Evolutionary conservation across 768 basidiomycete genomes (phyloP), one percentile per base, ranked within the genome.

Genomic region (Amanita inopinata): DNA sequence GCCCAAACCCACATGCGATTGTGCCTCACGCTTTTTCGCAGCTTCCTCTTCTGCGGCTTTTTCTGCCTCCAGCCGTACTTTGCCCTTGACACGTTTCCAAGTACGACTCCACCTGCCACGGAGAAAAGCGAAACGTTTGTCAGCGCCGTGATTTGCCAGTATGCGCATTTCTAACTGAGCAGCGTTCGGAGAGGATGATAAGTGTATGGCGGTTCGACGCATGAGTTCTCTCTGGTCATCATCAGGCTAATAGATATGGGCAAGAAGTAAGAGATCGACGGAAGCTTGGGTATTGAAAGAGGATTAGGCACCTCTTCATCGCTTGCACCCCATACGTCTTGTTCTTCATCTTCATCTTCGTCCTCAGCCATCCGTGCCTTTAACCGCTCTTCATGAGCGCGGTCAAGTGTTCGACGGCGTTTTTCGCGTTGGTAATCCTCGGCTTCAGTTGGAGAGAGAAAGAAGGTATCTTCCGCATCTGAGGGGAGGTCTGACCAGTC

Each of bases 401-500:
- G 65, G 12, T 85, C 78, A 30, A 88, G 62, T 24, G 78, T 50
- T 10, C 69, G 66, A 18, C 81, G 66, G 30, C 82, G 77, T 57
- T 90, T 88, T 28, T 79, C 75, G 17, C 76, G 70, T 27, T 66
- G 69, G 47, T 78, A 79, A 46, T 82, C 82, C 10, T 78, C 77
- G 2, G 69, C 61, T 49, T 91, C 89, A 4, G 69, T 66, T 0
- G 72, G 72, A 0, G 76, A 68, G 47, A 92, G 71, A 62, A 85
- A 86, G 60, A 90, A 93, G 0, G 74, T 82, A 50, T 93, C 89
- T 62, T 92, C 90, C 3, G 76, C 56, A 53, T 92, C 89, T 0
- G 89, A 90, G 3, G 88, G 81, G 2, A 92, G 70, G 56, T 89
- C 83, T 0, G 81, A 82, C 88, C 88, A 92, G 5, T 83, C 85